phyloP scores from a whole-genome alignment of 106 monocot genomes.

The Cymbidium sinense region DNA sequence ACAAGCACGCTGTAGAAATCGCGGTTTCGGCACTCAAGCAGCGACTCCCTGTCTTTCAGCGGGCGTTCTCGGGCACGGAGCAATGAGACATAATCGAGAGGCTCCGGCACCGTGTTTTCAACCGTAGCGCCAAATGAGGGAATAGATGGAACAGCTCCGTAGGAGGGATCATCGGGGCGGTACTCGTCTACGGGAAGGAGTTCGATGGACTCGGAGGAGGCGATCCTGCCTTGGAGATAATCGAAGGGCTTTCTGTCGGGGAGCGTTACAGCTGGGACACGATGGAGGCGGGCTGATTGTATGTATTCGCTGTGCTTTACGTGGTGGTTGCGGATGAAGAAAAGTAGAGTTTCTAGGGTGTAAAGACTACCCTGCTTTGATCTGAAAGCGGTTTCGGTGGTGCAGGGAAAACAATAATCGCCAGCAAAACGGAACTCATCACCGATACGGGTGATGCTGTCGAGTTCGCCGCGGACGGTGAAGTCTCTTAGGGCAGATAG shows the following conservation, averaged over 20 bases:
- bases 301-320: slow-evolving; percentile 88
- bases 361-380: slow-evolving; percentile 83
- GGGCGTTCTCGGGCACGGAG: slow-evolving; percentile 74
- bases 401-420: slow-evolving; percentile 72
- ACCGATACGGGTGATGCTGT: slow-evolving; percentile 42
- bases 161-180: slow-evolving; percentile 23
- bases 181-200: slow-evolving; percentile 33
- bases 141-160: not conserved
- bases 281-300: slow-evolving; percentile 57
- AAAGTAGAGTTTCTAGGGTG: slow-evolving; percentile 70
- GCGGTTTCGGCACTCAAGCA: slow-evolving; percentile 62
- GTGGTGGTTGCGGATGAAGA: slow-evolving; percentile 72
- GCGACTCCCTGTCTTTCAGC: slow-evolving; percentile 75
- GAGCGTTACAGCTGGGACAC: slow-evolving; percentile 77
- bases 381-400: slow-evolving; percentile 59
- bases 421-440: slow-evolving; percentile 67
- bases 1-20: slow-evolving; percentile 68
- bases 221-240: slow-evolving; percentile 59
- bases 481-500: slow-evolving; percentile 78
- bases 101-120: not conserved
- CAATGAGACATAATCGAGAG: slow-evolving; percentile 37
- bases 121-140: slow-evolving; percentile 11
- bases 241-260: slow-evolving; percentile 93
- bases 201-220: slow-evolving; percentile 41
- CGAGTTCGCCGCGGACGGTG: slow-evolving; percentile 60